Percentiles rank a stretch among this genome's conserved stretches.
Conservation (phyloP, 2,329 filamentous ascomycete genomes). For the Xylariaceae sp. region DNA sequence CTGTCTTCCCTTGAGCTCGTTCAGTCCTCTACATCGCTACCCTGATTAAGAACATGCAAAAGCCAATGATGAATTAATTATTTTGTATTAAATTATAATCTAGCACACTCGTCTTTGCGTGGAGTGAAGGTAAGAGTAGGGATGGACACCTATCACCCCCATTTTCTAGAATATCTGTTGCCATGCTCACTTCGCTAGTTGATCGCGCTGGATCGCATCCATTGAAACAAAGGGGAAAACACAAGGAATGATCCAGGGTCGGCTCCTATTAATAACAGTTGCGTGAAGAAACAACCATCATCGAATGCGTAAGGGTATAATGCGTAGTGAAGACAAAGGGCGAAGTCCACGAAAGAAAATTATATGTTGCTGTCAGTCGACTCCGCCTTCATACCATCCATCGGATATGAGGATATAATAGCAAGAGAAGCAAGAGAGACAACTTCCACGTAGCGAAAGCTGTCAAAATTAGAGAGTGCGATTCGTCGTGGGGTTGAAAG, state of each 20-base stretch:
- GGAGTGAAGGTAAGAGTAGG: background rate
- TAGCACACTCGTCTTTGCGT: constrained; percentile 1
- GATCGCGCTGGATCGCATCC: constrained; percentile 11
- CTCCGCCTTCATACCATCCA: constrained; percentile 10
- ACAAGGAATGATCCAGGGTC: constrained; percentile 19
- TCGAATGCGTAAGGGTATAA: constrained; percentile 31
- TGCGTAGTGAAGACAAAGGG: constrained; percentile 15
- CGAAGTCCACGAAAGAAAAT: background rate
- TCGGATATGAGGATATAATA: constrained; percentile 5
- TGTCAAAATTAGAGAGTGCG: background rate
- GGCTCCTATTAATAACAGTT: constrained; percentile 11
- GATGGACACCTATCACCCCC: background rate
- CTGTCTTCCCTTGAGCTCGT: background rate
- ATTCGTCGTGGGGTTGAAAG: constrained; percentile 1
- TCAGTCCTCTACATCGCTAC: background rate
- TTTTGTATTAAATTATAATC: constrained; percentile 7
- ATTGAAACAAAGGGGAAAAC: constrained; percentile 12
- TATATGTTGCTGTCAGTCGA: constrained; percentile 7
- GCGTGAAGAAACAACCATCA: constrained; percentile 9
- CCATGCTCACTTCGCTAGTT: constrained; percentile 3
- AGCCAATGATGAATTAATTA: background rate
- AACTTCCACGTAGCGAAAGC: constrained; percentile 19
- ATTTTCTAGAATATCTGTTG: constrained; percentile 11
- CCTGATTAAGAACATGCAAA: background rate
- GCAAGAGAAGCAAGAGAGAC: constrained; percentile 3